Percentiles rank a stretch among this genome's conserved stretches.
These are phyloP conservation scores for Suhomyces kunorum DNA, from an alignment of 1,139 yeast genomes.

Conservation along the genomic window DNA sequence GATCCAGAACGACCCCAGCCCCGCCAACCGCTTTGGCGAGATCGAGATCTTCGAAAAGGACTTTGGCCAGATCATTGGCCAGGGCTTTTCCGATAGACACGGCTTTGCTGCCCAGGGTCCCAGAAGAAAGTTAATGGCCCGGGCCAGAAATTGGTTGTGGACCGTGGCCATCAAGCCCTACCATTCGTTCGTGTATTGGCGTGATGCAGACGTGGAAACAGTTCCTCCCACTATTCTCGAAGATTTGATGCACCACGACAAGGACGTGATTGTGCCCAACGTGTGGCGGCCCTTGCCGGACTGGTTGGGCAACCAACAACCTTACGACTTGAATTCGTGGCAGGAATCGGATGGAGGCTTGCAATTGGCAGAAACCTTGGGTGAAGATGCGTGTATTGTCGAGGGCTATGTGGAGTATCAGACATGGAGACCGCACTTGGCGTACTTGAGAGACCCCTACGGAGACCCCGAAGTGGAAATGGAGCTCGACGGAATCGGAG, in stretches of 20 bases:
- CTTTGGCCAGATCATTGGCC: constrained; percentile 55
- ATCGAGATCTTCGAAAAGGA: constrained; percentile 57
- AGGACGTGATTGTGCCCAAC: constrained; percentile 69
- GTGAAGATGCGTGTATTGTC: constrained; percentile 86
- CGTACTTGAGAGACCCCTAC: constrained; percentile 80
- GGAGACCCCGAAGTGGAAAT: constrained; percentile 86
- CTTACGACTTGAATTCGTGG: constrained; percentile 90
- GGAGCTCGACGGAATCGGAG: constrained; percentile 91
- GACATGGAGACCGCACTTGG: constrained; percentile 90
- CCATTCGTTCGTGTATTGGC: constrained; percentile 56
- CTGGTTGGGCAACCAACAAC: constrained; percentile 87
- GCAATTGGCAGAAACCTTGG: constrained; percentile 72
- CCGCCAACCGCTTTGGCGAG: constrained; percentile 50
- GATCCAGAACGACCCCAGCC: constrained; percentile 46
- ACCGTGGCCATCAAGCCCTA: constrained; percentile 53
- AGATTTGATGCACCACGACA: constrained; percentile 56
- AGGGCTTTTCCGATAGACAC: constrained; percentile 53
- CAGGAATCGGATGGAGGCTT: constrained; percentile 83
- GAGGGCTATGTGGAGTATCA: constrained; percentile 93
- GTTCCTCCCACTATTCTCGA: constrained; percentile 53
- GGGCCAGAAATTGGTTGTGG: constrained; percentile 58
- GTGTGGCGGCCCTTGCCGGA: constrained; percentile 93
- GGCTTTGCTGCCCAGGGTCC: constrained; percentile 59
- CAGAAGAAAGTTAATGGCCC: constrained; percentile 53
- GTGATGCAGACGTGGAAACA: constrained; percentile 58